Evolutionary conservation across 225 moss, liverwort and hornwort genomes (phyloP).

Genomic region (Anthoceros angustus): DNA sequence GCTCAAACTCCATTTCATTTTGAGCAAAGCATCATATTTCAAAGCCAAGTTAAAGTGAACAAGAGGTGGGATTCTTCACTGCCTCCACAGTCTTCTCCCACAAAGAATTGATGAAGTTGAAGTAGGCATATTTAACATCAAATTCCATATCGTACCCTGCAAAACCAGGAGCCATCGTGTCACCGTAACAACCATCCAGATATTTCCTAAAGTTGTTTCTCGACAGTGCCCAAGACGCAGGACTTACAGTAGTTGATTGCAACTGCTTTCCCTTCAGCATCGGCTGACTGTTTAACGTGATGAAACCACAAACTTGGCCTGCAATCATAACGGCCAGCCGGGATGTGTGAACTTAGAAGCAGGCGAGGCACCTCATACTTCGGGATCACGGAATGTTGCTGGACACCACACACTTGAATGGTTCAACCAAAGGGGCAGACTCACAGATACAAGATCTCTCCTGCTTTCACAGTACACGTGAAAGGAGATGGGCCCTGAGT

Average conservation of each 20-base stretch:
- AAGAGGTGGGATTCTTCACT: too few species aligned
- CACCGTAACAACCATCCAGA: background rate
- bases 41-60: too few species aligned
- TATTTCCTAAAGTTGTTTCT: background rate
- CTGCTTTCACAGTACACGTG: constrained; percentile 68
- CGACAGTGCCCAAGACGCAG: background rate
- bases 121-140: constrained; percentile 85
- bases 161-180: background rate
- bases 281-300: constrained; percentile 71
- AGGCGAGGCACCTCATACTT: background rate
- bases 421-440: constrained; percentile 10
- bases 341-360: background rate
- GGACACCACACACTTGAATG: background rate
- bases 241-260: constrained; percentile 89
- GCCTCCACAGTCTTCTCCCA: background rate
- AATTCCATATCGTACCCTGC: constrained; percentile 99
- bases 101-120: constrained; percentile 61
- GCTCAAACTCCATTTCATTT: too few species aligned
- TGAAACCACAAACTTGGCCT: constrained; percentile 99
- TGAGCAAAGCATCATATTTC: too few species aligned
- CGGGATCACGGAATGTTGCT: too few species aligned
- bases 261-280: constrained; percentile 65
- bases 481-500: constrained; percentile 55
- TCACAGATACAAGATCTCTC: constrained; percentile 75
- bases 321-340: background rate